Evolutionary conservation across 495 filamentous ascomycete genomes (phyloP), one percentile per base, ranked within the genome.

Genomic region (Neurospora cerealis): DNA sequence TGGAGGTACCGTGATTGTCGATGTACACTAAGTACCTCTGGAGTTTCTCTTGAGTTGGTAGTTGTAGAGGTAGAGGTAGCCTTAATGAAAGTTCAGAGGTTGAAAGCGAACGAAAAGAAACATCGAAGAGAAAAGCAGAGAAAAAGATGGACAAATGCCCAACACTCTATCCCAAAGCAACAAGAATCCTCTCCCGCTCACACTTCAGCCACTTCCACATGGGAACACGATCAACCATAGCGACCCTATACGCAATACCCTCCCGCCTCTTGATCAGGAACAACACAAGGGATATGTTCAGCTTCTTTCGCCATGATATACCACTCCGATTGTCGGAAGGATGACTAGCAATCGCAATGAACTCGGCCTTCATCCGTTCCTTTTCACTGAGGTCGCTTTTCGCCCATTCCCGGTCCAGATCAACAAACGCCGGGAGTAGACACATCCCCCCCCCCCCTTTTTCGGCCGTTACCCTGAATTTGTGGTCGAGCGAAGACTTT

Each of bases 161-260:
- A 0, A 21, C 0, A n/a, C 0, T 2, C 24, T 60, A 62, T 0
- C 54, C 54, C 24, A 62, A 32, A 62, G 54, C 54, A 62, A 62
- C 6, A 8, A 62, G 54, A 8, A 62, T 17, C 13, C 2, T 62
- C 24, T 62, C 54, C 24, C 54, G 13, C 11, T 62, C 0, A 62
- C 24, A 62, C 2, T 17, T 8, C 2, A 62, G 54, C 54, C 54
- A 62, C 0, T 4, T 1, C 5, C 5, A 13, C 5, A 32, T 15
- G 2, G 24, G 0, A 32, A 62, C 24, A 7, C 2, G 0, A 0
- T 32, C 24, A 32, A 32, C 1, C 11, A 17, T 62, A 17, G 13
- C 13, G 13, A 17, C 54, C 24, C 24, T 28, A 62, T 62, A 62
- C 5, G 54, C 24, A 2, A 62, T 62, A 2, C 54, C 54, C 21